Conservation (phyloP, 257 asterid genomes). For the Verbena officinalis region DNA sequence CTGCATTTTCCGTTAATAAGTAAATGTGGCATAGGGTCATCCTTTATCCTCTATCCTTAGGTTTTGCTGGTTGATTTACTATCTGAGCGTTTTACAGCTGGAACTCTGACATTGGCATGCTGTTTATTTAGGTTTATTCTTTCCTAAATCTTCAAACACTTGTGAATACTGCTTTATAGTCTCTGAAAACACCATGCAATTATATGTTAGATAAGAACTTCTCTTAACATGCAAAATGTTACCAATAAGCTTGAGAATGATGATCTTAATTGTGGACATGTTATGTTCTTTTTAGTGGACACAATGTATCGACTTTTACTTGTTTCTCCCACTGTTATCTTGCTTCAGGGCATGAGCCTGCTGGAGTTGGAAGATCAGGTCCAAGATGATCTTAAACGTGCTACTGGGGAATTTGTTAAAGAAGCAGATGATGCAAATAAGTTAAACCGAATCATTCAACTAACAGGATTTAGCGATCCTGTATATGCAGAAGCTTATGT, state of each 20-base stretch:
- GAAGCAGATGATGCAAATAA: slow-evolving; percentile 91
- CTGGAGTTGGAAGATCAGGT: slow-evolving; percentile 97
- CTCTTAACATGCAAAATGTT: slow-evolving; percentile 9
- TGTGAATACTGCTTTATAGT: slow-evolving; percentile 8
- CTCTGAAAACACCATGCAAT: background rate
- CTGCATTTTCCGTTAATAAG: slow-evolving; percentile 11
- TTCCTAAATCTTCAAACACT: background rate
- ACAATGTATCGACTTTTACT: slow-evolving; percentile 10
- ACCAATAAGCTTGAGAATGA: slow-evolving; percentile 10
- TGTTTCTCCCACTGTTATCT: slow-evolving; percentile 23
- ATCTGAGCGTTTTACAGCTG: slow-evolving; percentile 5
- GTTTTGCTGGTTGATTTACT: slow-evolving; percentile 12
- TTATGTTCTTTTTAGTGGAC: slow-evolving; percentile 20
- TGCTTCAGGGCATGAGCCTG: slow-evolving; percentile 90
- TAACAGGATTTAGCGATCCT: slow-evolving; percentile 98
- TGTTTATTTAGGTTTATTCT: slow-evolving; percentile 2
- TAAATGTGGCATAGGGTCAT: too few relatives aligned
- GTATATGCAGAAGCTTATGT: slow-evolving; percentile 99
- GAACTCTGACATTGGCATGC: background rate
- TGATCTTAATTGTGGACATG: slow-evolving; percentile 16
- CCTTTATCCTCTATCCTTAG: too few relatives aligned
- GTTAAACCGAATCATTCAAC: slow-evolving; percentile 90
- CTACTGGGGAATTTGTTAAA: slow-evolving; percentile 92
- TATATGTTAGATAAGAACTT: background rate
- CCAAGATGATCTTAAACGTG: slow-evolving; percentile 98